These are phyloP conservation scores for Claviceps pazoutovae DNA, from an alignment of 2,329 filamentous ascomycete genomes.

Conservation along the genomic window DNA sequence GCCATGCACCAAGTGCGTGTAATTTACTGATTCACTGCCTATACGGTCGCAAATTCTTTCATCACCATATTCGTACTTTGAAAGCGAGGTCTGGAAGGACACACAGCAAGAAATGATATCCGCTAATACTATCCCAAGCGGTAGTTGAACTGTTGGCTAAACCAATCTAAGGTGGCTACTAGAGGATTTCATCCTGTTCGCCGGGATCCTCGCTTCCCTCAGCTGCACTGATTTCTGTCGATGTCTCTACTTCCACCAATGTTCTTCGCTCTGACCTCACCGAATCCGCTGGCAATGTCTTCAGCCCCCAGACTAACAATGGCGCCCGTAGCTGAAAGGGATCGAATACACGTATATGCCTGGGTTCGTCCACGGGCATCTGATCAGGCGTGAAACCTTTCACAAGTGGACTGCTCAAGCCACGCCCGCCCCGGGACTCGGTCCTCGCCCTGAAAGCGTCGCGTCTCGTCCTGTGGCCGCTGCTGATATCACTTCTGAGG, in stretches of 20 bases:
- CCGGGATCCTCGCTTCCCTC: not conserved
- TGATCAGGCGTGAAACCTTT: slow-evolving; percentile 10
- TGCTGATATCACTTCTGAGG: not conserved
- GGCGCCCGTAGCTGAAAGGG: not conserved
- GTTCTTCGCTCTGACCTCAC: not conserved
- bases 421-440: slow-evolving; percentile 10
- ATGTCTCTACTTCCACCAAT: not conserved
- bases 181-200: not conserved
- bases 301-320: not conserved
- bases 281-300: too few relatives aligned
- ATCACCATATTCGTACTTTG: too few relatives aligned
- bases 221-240: too few relatives aligned
- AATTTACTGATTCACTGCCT: too few relatives aligned
- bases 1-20: too few relatives aligned
- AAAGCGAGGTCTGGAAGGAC: too few relatives aligned
- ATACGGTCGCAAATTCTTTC: too few relatives aligned
- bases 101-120: not conserved
- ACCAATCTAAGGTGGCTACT: not conserved
- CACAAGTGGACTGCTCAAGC: slow-evolving; percentile 12
- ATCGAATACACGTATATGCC: not conserved
- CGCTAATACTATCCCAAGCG: too few relatives aligned
- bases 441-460: not conserved
- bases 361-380: not conserved
- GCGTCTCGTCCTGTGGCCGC: not conserved
- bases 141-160: not conserved